Conservation (phyloP, 2,329 filamentous ascomycete species). For the Thielaviopsis euricoi region DNA sequence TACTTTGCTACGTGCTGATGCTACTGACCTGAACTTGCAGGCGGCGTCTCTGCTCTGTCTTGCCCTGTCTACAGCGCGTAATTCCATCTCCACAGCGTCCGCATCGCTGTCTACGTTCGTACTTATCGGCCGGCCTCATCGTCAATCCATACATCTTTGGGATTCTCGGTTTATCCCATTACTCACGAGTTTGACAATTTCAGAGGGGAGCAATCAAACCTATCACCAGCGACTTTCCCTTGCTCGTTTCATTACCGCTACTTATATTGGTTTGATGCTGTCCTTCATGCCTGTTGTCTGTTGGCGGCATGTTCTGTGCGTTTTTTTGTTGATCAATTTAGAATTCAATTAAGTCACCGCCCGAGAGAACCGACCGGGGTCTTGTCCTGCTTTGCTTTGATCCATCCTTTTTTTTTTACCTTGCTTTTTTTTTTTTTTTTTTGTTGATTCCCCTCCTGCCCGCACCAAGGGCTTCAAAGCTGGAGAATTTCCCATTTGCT, state of each 20-base stretch:
- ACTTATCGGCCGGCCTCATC: background rate
- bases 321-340: background rate
- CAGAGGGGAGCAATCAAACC: background rate
- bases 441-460: background rate
- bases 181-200: background rate
- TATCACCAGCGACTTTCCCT: background rate
- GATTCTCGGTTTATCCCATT: background rate
- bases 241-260: background rate
- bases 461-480: background rate
- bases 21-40: background rate
- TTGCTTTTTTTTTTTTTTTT: background rate
- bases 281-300: background rate
- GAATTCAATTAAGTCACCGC: background rate
- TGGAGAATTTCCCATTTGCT: background rate
- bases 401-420: background rate
- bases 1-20: background rate
- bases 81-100: background rate
- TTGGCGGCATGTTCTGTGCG: background rate
- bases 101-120: background rate
- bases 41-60: too few species aligned
- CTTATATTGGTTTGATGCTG: background rate
- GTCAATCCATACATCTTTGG: too few species aligned
- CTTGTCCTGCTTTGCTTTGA: too few species aligned
- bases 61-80: too few species aligned
- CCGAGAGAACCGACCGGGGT: too few species aligned